Base-by-base conservation (phyloP, 2,329 filamentous ascomycete genomes). In the Pyrenochaeta sp. region DNA sequence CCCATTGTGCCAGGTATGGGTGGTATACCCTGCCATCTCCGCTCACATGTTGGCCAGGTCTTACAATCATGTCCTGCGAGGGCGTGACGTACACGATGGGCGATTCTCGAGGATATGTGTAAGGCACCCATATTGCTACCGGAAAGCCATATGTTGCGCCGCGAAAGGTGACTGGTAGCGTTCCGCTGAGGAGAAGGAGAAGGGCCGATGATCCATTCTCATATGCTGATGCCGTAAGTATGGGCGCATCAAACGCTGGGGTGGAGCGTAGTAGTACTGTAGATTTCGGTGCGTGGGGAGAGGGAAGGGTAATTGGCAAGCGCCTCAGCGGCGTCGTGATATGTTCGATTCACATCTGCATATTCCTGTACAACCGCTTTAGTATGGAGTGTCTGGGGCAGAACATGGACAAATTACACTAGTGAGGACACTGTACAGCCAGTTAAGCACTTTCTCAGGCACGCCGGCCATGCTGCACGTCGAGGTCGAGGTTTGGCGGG, bases 11-110 rank as follows among this genome's bases (percentile, higher is more conserved):
- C 41, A 99, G 81, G 74, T 98, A 99, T 32, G 95, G 95, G 74
- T 99, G 95, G 74, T 98, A 99, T 60, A 98, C 86, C 73, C 91
- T 89, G 21, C 95, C 95, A 69, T 98, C 94, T 4, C 91, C 88
- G 69, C 95, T 92, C 55, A 99, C 92, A 80, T 99, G 92, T 72
- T 99, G 95, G 0, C 95, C 95, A 0, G 93, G 92, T 17, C 94
- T 85, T 36, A 99, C 89, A 61, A 90, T 79, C 92, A 99, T 98
- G 60, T 87, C 90, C 61, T 91, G 89, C 4, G 90, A 91, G 2
- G 95, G 93, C 6, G 88, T 93, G 36, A 98, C 91, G 75, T 97
- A 98, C 53, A 90, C 86, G 41, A 98, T 84, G 1, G 95, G 95
- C 0, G 92, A 83, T 67, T 96, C 91, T 58, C 86, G 83, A 1